Percentiles rank a stretch among this genome's conserved stretches.
phyloP scores from a whole-genome alignment of 129 eudicot genomes.

The Helichrysum umbraculigerum region DNA sequence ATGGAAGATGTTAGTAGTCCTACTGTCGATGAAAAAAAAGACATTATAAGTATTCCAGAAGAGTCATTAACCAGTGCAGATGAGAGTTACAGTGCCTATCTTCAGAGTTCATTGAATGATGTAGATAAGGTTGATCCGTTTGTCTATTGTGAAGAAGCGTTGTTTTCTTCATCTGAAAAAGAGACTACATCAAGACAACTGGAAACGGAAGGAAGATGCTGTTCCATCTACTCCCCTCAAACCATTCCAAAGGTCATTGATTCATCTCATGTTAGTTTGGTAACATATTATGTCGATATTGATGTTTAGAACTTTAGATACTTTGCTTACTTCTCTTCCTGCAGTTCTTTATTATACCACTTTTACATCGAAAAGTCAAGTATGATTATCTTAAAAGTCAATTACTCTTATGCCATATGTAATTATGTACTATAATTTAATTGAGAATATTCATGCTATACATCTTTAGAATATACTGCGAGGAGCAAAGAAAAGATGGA shows the following conservation, averaged over 20 bases:
- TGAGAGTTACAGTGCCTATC: conserved; percentile 1
- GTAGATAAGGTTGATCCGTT: conserved; percentile 13
- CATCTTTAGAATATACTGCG: conserved; percentile 39
- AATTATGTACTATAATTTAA: too few relatives aligned
- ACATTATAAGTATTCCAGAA: neutral
- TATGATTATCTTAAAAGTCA: neutral
- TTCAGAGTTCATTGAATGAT: neutral
- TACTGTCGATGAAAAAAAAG: conserved; percentile 2
- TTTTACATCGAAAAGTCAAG: neutral
- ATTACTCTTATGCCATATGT: neutral
- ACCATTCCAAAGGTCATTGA: conserved; percentile 32
- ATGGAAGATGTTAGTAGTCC: conserved; percentile 37
- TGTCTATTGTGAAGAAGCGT: conserved; percentile 21
- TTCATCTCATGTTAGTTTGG: conserved; percentile 15
- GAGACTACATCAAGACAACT: conserved; percentile 38
- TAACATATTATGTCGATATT: neutral
- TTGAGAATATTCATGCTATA: neutral
- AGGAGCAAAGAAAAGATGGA: conserved; percentile 60
- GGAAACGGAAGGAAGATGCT: conserved; percentile 32
- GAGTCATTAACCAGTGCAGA: conserved; percentile 22
- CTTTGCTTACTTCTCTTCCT: too few relatives aligned
- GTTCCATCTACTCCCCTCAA: conserved; percentile 34
- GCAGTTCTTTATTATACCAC: neutral
- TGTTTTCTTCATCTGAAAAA: conserved; percentile 32
- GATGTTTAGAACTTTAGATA: neutral